Base-by-base conservation (phyloP, 2,329 filamentous ascomycete species). In the Arthrobotrys sphaeroides region DNA sequence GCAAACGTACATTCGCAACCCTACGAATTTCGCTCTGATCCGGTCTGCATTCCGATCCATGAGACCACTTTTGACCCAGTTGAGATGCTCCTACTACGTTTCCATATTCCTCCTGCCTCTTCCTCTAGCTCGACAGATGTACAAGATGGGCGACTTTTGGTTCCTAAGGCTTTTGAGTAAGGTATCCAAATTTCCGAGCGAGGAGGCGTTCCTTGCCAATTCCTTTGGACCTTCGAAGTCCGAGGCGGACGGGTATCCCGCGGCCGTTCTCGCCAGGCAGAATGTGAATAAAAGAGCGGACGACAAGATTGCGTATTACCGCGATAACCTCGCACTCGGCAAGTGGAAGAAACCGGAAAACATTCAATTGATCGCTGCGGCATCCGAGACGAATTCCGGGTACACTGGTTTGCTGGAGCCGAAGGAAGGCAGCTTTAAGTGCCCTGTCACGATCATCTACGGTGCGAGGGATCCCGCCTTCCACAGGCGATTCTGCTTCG, bases 91-190 rank as follows among this genome's bases (percentile, higher is more conserved):
- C 1, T 75, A 75, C 24, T 75, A 75, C 31, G 24, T 57, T 18
- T 75, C 72, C 6, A 40, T 64, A 47, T 69, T 75, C 6, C 64
- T 75, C 12, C 28, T 75, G 1, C 72, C 72, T 6, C 49, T 22
- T 6, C 72, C 72, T 9, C 57, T 75, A 22, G 64, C 72, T 31
- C 65, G 72, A 26, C 57, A 59, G 20, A 28, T 65, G 24, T 57
- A 51, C 42, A 75, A 64, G 18, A 75, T 75, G 72, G 72, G 72
- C 53, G 72, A 75, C 49, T 75, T 69, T 45, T 75, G 64, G 64
- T 75, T 75, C 57, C 57, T 65, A 16, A 42, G 72, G 10, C 10
- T 75, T 3, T 40, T 31, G 22, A 26, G 18, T 57, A 64, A 51
- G 18, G 16, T 75, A 6, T 49, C 72, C 45, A 68, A 59, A 16